Evolutionary conservation across 1,139 yeast species (phyloP), one percentile per base, ranked within the genome.

Genomic region (Yamadazyma jaroonii): DNA sequence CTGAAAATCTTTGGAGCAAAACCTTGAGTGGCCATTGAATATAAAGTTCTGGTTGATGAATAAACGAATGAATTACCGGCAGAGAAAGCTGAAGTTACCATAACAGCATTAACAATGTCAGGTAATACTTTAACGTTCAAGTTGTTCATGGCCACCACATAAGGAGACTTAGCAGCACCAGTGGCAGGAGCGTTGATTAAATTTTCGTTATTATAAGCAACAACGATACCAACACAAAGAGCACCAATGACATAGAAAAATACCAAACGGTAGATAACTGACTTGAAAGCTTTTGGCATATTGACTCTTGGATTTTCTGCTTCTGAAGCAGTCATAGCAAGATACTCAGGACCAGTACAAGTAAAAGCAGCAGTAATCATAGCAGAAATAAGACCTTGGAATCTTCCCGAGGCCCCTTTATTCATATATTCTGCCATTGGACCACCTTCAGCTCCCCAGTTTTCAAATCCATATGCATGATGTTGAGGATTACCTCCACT

Each of bases 301-400:
- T 77, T 79, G 45, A 74, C 74, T 40, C 94, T 72, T 14, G 96
- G 96, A 52, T 84, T 74, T 22, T 70, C 63, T 3, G 87, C 81
- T 57, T 86, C 95, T 42, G 90, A 90, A 2, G 94, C 92, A 35
- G 80, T 75, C 86, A 84, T 81, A 1, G 89, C 74, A 43, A 86
- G 77, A 52, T 84, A 84, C 56, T 86, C 95, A 3, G 94, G 90
- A 3, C 94, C 95, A 7, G 87, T 88, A 47, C 84, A 76, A 6
- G 89, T 79, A 57, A 81, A 84, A 12, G 77, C 67, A 13, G 84
- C 83, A 32, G 72, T 69, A 32, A 72, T 71, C 34, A 84, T 52
- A 44, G 85, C 79, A 2, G 78, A 75, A 42, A 83, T 58, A 48
- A 82, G 81, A 0, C 89, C 95, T 49, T 79, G 78, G 51, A 84